Evolutionary conservation across 345 rosid genomes (phyloP).

Genomic region (Aurinia saxatilis): DNA sequence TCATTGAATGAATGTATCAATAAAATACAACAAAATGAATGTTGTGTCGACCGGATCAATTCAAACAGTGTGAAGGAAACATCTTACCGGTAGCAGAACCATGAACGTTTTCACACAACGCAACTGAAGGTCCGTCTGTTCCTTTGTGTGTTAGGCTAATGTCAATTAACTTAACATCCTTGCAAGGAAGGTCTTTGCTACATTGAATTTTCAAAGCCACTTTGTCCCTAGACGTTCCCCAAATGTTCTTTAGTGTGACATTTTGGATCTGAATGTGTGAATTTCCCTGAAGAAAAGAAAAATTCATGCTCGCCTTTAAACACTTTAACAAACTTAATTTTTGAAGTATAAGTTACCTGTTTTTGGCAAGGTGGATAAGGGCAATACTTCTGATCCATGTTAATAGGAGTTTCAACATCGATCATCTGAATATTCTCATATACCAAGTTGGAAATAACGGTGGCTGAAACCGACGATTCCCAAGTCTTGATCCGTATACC

Average conservation of each 20-base stretch:
- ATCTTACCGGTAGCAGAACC: not conserved
- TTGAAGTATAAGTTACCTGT: too few species aligned
- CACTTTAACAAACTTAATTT: too few species aligned
- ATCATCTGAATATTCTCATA: slow-evolving; percentile 12
- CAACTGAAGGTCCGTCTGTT: not conserved
- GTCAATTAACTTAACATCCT: slow-evolving; percentile 3
- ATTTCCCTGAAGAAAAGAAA: not conserved
- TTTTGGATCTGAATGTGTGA: slow-evolving; percentile 25
- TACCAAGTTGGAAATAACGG: not conserved
- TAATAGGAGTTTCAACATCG: not conserved
- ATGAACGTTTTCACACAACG: slow-evolving; percentile 12
- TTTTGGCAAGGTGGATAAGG: not conserved
- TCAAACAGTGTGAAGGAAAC: not conserved
- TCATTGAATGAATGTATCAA: too few species aligned
- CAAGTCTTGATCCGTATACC: slow-evolving; percentile 25
- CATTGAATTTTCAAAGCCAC: slow-evolving; percentile 23
- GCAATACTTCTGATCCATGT: not conserved
- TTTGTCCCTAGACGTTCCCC: slow-evolving; percentile 20
- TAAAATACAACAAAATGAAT: too few species aligned
- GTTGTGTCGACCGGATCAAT: not conserved
- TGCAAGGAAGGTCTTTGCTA: slow-evolving; percentile 15
- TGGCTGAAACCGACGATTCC: not conserved
- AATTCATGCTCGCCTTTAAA: too few species aligned
- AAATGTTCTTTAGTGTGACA: slow-evolving; percentile 17
- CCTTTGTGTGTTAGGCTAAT: not conserved